Percentiles rank a stretch among this genome's conserved stretches.
Conservation (phyloP, 2,329 filamentous ascomycete species). For the Verticillium nubilum region DNA sequence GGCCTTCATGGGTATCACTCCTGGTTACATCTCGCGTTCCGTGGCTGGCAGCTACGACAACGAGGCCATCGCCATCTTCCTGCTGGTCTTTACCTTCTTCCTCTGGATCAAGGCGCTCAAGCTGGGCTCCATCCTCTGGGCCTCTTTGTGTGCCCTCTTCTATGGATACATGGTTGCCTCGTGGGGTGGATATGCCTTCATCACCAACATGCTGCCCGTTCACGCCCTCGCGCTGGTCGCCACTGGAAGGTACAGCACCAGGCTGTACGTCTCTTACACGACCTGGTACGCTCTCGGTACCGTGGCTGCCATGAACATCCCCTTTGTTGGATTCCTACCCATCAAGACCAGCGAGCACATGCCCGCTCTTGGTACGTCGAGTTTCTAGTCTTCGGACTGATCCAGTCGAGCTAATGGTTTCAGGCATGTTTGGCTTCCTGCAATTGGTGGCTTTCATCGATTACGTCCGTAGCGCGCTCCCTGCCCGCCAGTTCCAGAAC, state of each 20-base stretch:
- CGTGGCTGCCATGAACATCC: conserved; percentile 97
- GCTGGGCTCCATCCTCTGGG: conserved; percentile 94
- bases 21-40: conserved; percentile 95
- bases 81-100: conserved; percentile 97
- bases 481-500: conserved; percentile 89
- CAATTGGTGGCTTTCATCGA: conserved; percentile 91
- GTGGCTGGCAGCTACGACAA: conserved; percentile 99
- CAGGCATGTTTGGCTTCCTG: conserved; percentile 90
- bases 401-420: conserved; percentile 5
- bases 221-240: conserved; percentile 90
- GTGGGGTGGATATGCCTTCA: conserved; percentile 99
- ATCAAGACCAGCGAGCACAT: conserved; percentile 98
- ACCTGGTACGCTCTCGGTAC: conserved; percentile 98
- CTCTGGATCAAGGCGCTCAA: conserved; percentile 99
- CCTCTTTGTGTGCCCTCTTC: conserved; percentile 86
- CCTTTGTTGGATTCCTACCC: conserved; percentile 94
- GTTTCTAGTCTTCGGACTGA: neutral
- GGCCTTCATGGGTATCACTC: conserved; percentile 93
- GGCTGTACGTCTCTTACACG: conserved; percentile 93
- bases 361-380: conserved; percentile 75
- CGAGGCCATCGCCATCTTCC: conserved; percentile 98
- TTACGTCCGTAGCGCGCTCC: conserved; percentile 81
- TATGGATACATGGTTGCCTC: conserved; percentile 99
- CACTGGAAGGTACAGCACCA: conserved; percentile 94
- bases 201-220: conserved; percentile 91